Base-by-base conservation (phyloP, 148 eudicot genomes). In the Talinum fruticosum region DNA sequence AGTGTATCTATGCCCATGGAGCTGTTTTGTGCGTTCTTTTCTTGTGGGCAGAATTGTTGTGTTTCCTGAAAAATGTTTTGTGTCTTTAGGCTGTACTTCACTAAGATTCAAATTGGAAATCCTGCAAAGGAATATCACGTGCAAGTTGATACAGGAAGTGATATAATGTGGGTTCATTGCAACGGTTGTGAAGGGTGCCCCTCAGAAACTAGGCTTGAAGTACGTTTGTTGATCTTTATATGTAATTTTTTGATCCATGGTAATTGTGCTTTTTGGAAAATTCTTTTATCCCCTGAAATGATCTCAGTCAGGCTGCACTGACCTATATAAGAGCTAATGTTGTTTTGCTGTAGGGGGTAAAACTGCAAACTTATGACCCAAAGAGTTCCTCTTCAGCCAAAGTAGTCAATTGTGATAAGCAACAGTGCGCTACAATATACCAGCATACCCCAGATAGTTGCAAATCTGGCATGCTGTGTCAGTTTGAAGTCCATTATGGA, bases 91-190 rank as follows among this genome's bases (percentile, higher is more conserved):
- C 86, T 94, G 44, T 94, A 90, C 83, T 94, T 65, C 75, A 88
- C 98, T 44, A 88, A 80, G 85, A 72, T 94, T 71, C 81, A 81
- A 72, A 78, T 94, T 61, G 98, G 98, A 66, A 83, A 84, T 72
- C 98, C 98, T 81, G 77, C 94, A 34, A 84, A 83, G 73, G 92
- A 90, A 47, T 92, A 83, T 71, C 86, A 94, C 38, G 87, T 94
- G 72, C 98, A 94, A 85, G 89, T 94, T 45, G 98, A 94, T 82
- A 94, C 98, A n/a, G 98, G 98, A 87, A 94, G 98, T 82, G 97
- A 94, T 82, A 72, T 94, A 51, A 77, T 90, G 62, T 94, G 98
- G 98, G 89, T 92, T 64, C 92, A 90, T 54, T 94, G 98, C 70
- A 86, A 71, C 73, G 89, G 89, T 71, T 94, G 98, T 75, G 83